Evolutionary conservation across 2,329 filamentous ascomycete species (phyloP), one percentile per base, ranked within the genome.

Genomic region (Pseudopithomyces chartarum): DNA sequence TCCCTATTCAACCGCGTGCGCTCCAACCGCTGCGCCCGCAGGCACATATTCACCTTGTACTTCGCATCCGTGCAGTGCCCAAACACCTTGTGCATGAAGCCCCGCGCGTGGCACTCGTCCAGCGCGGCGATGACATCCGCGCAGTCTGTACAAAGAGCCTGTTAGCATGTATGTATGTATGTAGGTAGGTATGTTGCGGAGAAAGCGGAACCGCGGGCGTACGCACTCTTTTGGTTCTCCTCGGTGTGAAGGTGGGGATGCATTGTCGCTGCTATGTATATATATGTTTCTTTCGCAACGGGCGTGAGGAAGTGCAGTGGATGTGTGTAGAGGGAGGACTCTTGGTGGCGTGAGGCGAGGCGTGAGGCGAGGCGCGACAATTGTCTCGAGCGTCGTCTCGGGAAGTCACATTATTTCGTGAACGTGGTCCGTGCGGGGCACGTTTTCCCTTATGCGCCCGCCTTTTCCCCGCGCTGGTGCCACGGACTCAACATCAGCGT

Each of bases 171-270:
- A 34, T 56, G 43, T 46, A 60, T 61, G 34, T 45, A 52, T 58
- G 59, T 29, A 36, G 57, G 53, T 55, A n/a, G n/a, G 26, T 29
- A 8, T 5, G 26, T 58, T 38, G 33, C 23, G 49, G 39, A 22
- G 43, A 40, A 38, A 33, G 26, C 39, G 56, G 20, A 36, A 32
- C 36, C 39, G 52, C 22, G 53, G 48, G 51, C 36, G 71, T 43
- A 75, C 79, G 42, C 84, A 97, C 94, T 93, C 66, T 86, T 83
- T 47, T 73, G 71, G 68, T 96, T 96, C 74, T 97, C 89, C 75
- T 95, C 92, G 26, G 92, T 97, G 74, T 98, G 93, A 2, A 99
- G 82, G 80, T 97, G 94, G 53, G 95, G 96, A 91, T 99, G 95
- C 95, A 99, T 99, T 43, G 68, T n/a, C n/a, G n/a, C n/a, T n/a